Evolutionary conservation across 306 rosid species (phyloP).

Genomic region (Vigna hirtella): DNA sequence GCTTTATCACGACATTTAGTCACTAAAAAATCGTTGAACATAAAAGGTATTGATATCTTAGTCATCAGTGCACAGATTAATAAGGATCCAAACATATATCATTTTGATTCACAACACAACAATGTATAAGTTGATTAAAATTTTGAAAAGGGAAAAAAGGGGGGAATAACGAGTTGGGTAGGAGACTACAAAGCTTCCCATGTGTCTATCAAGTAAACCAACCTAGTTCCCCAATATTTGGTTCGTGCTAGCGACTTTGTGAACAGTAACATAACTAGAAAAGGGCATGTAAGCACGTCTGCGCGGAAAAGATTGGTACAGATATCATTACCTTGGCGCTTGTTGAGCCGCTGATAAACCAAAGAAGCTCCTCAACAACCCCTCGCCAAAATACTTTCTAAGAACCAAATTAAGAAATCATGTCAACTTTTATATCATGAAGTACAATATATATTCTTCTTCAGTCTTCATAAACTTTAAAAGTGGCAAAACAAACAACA

Average conservation of each 20-base stretch:
- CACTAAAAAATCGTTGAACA: background rate
- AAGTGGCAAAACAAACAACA: slow-evolving; percentile 1
- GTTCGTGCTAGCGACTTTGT: slow-evolving; percentile 6
- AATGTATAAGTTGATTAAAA: background rate
- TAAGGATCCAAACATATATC: slow-evolving; percentile 1
- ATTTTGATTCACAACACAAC: background rate
- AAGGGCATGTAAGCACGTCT: background rate
- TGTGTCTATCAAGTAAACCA: slow-evolving; percentile 18
- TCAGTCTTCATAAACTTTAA: slow-evolving; percentile 30
- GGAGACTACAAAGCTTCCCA: slow-evolving; percentile 1
- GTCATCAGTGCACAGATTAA: background rate
- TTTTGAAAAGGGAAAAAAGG: background rate
- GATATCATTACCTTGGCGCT: slow-evolving; percentile 79
- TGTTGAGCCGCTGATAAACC: slow-evolving; percentile 99
- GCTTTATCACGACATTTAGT: background rate
- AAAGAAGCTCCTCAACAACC: slow-evolving; percentile 95
- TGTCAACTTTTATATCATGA: slow-evolving; percentile 46
- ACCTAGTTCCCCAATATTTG: slow-evolving; percentile 6
- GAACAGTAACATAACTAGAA: slow-evolving; percentile 11
- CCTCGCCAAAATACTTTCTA: slow-evolving; percentile 99
- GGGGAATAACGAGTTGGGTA: slow-evolving; percentile 6
- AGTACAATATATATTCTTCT: slow-evolving; percentile 32
- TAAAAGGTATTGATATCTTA: background rate
- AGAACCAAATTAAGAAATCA: slow-evolving; percentile 51
- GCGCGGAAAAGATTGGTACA: background rate